Base-by-base conservation (phyloP, 176 grass and related monocot genomes). In the Rhynchospora tenuis region DNA sequence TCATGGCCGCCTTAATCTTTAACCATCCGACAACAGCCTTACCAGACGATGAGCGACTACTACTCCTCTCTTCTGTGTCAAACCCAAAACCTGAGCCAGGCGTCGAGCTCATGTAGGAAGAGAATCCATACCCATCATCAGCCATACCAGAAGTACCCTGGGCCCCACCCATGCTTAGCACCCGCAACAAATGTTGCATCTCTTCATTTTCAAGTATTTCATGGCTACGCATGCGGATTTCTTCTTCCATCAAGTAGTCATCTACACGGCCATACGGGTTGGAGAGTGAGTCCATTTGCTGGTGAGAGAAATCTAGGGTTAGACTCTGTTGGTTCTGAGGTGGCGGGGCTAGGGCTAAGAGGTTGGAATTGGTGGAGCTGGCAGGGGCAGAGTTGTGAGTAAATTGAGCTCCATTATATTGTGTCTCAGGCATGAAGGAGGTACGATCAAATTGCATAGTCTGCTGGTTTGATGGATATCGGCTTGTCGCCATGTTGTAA, bases 1-100 rank as follows among this genome's bases (percentile, higher is more conserved):
- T 90, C 96, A 99, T 99, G 31, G 93, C 96, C 16, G 93, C 93
- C 89, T 99, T 99, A 59, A 99, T 95, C 85, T 98, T 98, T 82
- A 98, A 90, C 96, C 96, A 98, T 15, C 96, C 93, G 14, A 99
- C 93, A 76, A 95, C 96, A 47, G 96, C 96, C 86, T 90, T 99
- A 23, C 96, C 93, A 1, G 93, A 91, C 6, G 90, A 5, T 1
- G 80, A 67, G 19, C 89, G 87, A 29, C 78, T 29, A 5, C 85
- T 86, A 27, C 85, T 82, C 91, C 52, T 62, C 59, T 82, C 78
- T 33, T 81, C 61, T 4, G 22, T 68, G 23, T 88, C 88, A n/a
- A 87, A 93, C 55, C 54, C 93, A 58, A 92, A 99, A 78, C 64
- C 64, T 6, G 88, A 82, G 13, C 60, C 52, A 31, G 91, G 80